phyloP scores from a whole-genome alignment of 2,329 filamentous ascomycete species.

The Colletotrichum destructivum region DNA sequence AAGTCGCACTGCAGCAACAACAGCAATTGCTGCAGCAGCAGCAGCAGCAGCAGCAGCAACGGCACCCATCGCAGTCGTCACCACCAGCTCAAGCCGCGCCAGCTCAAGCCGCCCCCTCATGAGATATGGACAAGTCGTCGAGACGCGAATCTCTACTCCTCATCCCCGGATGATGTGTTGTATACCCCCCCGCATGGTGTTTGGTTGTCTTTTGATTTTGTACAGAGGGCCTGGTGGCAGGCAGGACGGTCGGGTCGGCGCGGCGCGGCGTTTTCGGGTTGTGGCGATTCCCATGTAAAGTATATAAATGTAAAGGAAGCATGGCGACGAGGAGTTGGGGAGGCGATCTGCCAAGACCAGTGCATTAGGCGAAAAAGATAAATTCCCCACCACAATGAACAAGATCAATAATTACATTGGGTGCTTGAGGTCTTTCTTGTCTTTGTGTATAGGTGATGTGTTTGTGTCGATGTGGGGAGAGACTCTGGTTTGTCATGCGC shows the following conservation, averaged over 20 bases:
- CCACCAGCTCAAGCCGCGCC: slow-evolving; percentile 27
- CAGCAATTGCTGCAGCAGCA: slow-evolving; percentile 41
- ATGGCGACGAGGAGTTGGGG: slow-evolving; percentile 23
- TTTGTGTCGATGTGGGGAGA: neutral
- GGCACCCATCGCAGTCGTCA: slow-evolving; percentile 23
- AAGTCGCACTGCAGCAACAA: slow-evolving; percentile 44
- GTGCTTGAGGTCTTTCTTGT: neutral
- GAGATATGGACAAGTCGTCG: slow-evolving; percentile 4
- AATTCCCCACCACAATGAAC: slow-evolving; percentile 32
- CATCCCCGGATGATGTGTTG: slow-evolving; percentile 40
- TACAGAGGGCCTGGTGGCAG: slow-evolving; percentile 31
- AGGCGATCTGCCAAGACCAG: slow-evolving; percentile 13
- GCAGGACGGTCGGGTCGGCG: slow-evolving; percentile 37
- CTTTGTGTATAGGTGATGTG: neutral
- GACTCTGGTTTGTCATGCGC: neutral
- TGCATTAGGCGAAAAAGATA: slow-evolving; percentile 19
- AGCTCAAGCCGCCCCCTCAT: slow-evolving; percentile 27
- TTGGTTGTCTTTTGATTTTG: slow-evolving; percentile 39
- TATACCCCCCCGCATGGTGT: slow-evolving; percentile 39
- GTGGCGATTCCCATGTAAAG: slow-evolving; percentile 35
- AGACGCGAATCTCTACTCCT: slow-evolving; percentile 29
- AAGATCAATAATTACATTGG: slow-evolving; percentile 34
- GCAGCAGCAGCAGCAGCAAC: slow-evolving; percentile 50
- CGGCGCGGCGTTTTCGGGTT: slow-evolving; percentile 40
- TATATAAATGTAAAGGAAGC: slow-evolving; percentile 34